These are phyloP conservation scores for Penicillium decumbens DNA, from an alignment of 2,329 filamentous ascomycete genomes.

Conservation along the genomic window DNA sequence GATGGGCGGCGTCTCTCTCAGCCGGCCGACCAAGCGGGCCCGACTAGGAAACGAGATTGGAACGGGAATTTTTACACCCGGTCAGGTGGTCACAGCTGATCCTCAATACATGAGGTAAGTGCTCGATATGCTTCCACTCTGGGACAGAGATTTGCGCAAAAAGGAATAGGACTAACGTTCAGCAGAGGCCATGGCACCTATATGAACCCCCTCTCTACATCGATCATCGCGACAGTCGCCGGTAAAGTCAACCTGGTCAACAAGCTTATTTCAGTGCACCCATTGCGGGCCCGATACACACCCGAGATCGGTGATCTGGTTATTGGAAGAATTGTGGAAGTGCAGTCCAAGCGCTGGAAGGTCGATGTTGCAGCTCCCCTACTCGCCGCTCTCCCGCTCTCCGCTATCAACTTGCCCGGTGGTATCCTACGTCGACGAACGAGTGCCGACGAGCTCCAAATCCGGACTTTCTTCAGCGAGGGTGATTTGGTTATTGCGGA, in stretches of 20 bases:
- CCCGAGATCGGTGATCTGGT: slow-evolving; percentile 96
- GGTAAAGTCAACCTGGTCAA: slow-evolving; percentile 91
- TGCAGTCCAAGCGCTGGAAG: slow-evolving; percentile 90
- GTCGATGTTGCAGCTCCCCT: slow-evolving; percentile 88
- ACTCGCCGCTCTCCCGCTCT: slow-evolving; percentile 78
- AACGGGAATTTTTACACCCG: slow-evolving; percentile 72
- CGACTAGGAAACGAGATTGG: slow-evolving; percentile 27
- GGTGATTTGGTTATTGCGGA: slow-evolving; percentile 92
- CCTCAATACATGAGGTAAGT: slow-evolving; percentile 81
- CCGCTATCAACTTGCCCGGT: slow-evolving; percentile 88
- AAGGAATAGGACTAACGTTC: slow-evolving; percentile 7
- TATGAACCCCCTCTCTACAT: slow-evolving; percentile 54
- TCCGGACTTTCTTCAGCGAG: slow-evolving; percentile 93
- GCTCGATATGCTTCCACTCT: neutral
- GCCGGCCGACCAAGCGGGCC: slow-evolving; percentile 38
- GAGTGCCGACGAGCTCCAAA: slow-evolving; percentile 94
- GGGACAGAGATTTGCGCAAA: neutral
- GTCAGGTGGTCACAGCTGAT: slow-evolving; percentile 81
- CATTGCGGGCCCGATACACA: slow-evolving; percentile 85
- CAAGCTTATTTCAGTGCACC: slow-evolving; percentile 88
- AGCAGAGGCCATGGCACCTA: slow-evolving; percentile 88
- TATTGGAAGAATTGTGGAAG: slow-evolving; percentile 86
- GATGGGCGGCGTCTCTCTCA: slow-evolving; percentile 21
- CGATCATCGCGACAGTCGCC: slow-evolving; percentile 84
- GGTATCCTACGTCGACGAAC: slow-evolving; percentile 88